Evolutionary conservation across 768 basidiomycete genomes (phyloP).

Genomic region (Leucocoprinus leucothites): DNA sequence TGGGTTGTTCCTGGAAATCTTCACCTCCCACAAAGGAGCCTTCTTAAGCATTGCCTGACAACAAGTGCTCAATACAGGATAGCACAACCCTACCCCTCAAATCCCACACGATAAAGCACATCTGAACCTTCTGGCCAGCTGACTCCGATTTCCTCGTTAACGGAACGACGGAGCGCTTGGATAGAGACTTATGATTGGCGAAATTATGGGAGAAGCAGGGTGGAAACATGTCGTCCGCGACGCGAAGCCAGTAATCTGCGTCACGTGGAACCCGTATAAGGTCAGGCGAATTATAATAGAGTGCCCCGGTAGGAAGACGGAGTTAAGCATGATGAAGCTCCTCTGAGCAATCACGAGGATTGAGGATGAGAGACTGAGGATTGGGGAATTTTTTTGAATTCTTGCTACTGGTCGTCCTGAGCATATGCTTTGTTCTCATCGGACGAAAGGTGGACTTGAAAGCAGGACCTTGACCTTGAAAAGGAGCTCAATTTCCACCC

Average conservation of each 20-base stretch:
- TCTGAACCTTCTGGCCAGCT: conserved; percentile 5
- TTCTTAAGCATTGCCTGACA: background rate
- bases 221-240: background rate
- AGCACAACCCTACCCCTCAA: background rate
- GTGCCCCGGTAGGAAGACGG: background rate
- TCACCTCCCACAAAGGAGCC: background rate
- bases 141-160: background rate
- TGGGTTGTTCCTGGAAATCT: background rate
- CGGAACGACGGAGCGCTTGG: background rate
- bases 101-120: background rate
- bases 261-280: background rate
- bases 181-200: background rate
- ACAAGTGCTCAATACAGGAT: background rate
- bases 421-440: background rate
- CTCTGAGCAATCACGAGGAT: background rate
- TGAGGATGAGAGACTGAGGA: no score
- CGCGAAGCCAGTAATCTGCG: background rate
- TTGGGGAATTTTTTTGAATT: background rate
- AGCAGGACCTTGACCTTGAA: conserved; percentile 17
- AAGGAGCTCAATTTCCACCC: background rate
- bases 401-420: background rate
- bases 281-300: background rate
- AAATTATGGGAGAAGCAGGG: background rate
- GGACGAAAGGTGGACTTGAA: no score
- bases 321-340: conserved; percentile 36